Conservation (phyloP, 106 monocot genomes). For the Acanthochlamys bracteata region DNA sequence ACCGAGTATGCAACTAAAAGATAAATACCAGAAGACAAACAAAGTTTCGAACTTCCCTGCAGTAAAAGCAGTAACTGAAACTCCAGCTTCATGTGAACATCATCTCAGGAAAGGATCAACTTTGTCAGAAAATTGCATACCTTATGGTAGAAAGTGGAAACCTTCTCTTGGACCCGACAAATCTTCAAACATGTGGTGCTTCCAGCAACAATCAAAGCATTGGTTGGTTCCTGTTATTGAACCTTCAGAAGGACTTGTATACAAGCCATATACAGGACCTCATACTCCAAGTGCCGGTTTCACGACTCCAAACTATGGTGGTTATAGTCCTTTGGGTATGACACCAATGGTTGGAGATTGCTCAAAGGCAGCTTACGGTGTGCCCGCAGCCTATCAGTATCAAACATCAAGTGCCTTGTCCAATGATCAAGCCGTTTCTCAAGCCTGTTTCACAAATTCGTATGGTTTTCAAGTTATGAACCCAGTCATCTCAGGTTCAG, state of each 20-base stretch:
- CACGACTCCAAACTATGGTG: slow-evolving; percentile 51
- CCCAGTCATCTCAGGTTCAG: slow-evolving; percentile 21
- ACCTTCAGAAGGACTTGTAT: slow-evolving; percentile 83
- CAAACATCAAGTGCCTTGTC: slow-evolving; percentile 29
- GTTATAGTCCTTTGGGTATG: slow-evolving; percentile 17
- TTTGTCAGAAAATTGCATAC: slow-evolving; percentile 8
- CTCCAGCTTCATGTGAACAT: slow-evolving; percentile 19
- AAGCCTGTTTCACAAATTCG: slow-evolving; percentile 47
- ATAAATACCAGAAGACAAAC: slow-evolving; percentile 15
- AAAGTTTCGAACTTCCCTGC: slow-evolving; percentile 7
- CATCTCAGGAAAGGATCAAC: neutral
- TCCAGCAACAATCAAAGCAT: slow-evolving; percentile 48
- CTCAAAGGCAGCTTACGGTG: slow-evolving; percentile 30
- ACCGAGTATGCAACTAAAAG: slow-evolving; percentile 10
- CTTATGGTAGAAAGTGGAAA: slow-evolving; percentile 12
- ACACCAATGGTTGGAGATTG: neutral
- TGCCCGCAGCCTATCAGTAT: slow-evolving; percentile 30
- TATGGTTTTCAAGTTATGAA: slow-evolving; percentile 33
- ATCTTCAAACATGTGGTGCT: slow-evolving; percentile 36
- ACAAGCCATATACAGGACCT: slow-evolving; percentile 64
- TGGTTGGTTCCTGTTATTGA: slow-evolving; percentile 93
- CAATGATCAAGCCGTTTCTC: slow-evolving; percentile 15
- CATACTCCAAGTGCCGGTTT: slow-evolving; percentile 43
- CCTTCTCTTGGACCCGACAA: slow-evolving; percentile 20
- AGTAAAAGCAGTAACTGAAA: slow-evolving; percentile 10